Evolutionary conservation across 2,329 filamentous ascomycete genomes (phyloP), one percentile per base, ranked within the genome.

Genomic region (Alternaria arborescens): DNA sequence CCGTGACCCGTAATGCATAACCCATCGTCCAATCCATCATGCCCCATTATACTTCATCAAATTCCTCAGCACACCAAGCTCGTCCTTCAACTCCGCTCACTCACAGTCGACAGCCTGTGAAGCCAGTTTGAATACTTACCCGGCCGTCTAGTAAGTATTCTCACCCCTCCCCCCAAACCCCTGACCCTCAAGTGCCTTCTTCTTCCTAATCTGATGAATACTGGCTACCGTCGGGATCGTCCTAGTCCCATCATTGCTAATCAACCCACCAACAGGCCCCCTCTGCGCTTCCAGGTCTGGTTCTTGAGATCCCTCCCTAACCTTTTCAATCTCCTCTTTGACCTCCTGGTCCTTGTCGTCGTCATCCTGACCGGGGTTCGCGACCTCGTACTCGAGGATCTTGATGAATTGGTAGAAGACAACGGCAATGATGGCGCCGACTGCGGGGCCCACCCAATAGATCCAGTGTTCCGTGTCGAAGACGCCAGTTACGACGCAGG

Each of bases 401-500:
- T 82, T 81, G 62, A 86, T 78, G 60, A 85, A 76, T 55, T 76
- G 72, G 66, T 83, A 86, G 67, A 86, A 84, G 8, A 77, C 80
- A 4, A 81, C 80, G 0, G 84, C 84, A 4, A 85, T 71, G 7
- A 83, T 71, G 11, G 69, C 72, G 38, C 82, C 82, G 5, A 82
- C 66, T 3, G 64, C 68, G 4, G 82, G 82, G 0, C 82, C 82
- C 4, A 82, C 64, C 82, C 84, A 84, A 72, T 84, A 84, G 60
- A 84, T 81, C 80, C 81, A 84, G 70, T 83, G 82, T 59, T 82
- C 76, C 30, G 66, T 60, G 10, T 80, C 78, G 60, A 82, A 83
- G 12, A 69, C 72, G 34, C 77, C 77, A 22, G 68, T 74, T 20
- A 80, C 70, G 28, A 81, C 79, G 40, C 82, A 81, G 12, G 81